Conservation (phyloP, 768 basidiomycete species). For the Serendipita indica region DNA sequence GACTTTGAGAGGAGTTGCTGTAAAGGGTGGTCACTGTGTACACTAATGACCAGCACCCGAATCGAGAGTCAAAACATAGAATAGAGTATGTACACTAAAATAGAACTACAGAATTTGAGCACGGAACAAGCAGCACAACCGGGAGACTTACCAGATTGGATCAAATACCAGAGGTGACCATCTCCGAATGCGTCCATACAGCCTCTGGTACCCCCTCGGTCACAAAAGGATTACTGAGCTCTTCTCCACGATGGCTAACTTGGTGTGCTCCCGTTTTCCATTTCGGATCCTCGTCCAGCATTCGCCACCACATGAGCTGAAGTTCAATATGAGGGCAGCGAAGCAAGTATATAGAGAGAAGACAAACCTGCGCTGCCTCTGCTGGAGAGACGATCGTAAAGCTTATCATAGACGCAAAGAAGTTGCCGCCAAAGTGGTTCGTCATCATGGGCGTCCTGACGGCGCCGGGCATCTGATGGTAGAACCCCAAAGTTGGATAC, state of each 20-base stretch:
- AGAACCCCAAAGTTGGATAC: constrained; percentile 11
- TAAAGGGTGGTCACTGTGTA: no score
- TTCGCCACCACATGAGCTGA: neutral
- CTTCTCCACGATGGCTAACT: constrained; percentile 1
- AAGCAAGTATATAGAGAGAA: neutral
- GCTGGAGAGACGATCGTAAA: neutral
- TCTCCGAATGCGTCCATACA: constrained; percentile 10
- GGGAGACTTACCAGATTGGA: no score
- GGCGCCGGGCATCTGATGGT: constrained; percentile 10
- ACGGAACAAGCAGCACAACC: no score
- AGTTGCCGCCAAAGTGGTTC: neutral
- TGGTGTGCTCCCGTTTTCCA: constrained; percentile 9
- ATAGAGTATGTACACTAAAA: no score
- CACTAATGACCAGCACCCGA: no score
- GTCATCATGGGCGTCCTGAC: constrained; percentile 6
- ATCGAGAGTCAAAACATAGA: no score
- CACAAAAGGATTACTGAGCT: neutral
- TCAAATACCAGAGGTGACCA: no score
- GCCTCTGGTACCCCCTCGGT: neutral
- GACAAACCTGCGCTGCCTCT: neutral
- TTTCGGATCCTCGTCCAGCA: neutral
- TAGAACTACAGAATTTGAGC: no score
- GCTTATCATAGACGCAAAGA: neutral
- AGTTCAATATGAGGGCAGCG: no score
- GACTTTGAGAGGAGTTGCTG: no score